A percentile compares a stretch with the other conserved stretches of the same genome.
phyloP scores from a whole-genome alignment of 2,329 filamentous ascomycete genomes.

The Pseudogymnoascus sp. region DNA sequence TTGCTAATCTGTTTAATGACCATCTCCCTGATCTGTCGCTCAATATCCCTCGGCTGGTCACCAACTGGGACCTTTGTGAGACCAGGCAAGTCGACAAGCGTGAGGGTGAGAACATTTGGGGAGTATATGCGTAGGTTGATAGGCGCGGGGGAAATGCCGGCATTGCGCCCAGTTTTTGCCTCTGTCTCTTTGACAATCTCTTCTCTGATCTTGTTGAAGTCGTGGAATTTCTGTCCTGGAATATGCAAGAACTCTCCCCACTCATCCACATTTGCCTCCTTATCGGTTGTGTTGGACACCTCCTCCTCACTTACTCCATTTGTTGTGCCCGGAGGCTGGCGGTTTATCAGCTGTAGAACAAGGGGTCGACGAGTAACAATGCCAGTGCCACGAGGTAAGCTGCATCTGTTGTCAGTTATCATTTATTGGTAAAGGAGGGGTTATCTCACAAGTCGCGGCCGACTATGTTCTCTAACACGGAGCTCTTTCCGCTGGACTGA shows the following conservation, averaged over 20 bases:
- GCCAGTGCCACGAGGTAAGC: conserved; percentile 90
- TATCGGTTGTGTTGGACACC: conserved; percentile 61
- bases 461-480: conserved; percentile 96
- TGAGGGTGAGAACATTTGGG: conserved; percentile 93
- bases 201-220: conserved; percentile 97
- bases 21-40: conserved; percentile 95
- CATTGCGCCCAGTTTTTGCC: conserved; percentile 90
- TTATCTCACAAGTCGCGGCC: conserved; percentile 88
- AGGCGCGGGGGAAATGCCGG: conserved; percentile 88
- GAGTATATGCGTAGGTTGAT: conserved; percentile 99
- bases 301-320: conserved; percentile 64
- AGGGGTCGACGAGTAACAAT: conserved; percentile 95
- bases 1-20: conserved; percentile 98
- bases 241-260: conserved; percentile 99
- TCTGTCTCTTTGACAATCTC: conserved; percentile 97
- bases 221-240: conserved; percentile 91
- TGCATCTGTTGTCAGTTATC: conserved; percentile 35
- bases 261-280: conserved; percentile 84
- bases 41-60: conserved; percentile 93
- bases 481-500: conserved; percentile 99
- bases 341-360: conserved; percentile 96
- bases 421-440: conserved; percentile 16
- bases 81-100: conserved; percentile 90
- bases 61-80: conserved; percentile 94
- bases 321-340: conserved; percentile 50